Conservation (phyloP, 768 basidiomycete species). For the Phlegmacium glaucopus region DNA sequence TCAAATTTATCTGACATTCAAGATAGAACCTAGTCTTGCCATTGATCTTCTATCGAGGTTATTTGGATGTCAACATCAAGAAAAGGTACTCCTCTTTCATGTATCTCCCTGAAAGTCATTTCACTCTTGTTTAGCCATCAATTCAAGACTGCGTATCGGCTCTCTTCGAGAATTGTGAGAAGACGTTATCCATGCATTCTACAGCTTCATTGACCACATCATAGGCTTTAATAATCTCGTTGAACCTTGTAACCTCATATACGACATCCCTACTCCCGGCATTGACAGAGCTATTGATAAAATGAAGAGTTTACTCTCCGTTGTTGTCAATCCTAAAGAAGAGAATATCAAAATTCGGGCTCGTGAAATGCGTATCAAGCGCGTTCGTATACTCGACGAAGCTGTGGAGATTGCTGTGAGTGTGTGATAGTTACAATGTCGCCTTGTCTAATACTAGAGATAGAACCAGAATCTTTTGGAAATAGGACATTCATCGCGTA, state of each 20-base stretch:
- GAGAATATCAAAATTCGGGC: constrained; percentile 37
- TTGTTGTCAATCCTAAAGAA: constrained; percentile 26
- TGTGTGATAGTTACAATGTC: constrained; percentile 3
- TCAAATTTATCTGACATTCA: neutral
- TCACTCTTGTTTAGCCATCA: constrained; percentile 47
- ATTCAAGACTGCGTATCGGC: constrained; percentile 69
- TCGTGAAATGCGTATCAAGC: constrained; percentile 41
- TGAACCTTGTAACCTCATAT: constrained; percentile 59
- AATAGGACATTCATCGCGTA: constrained; percentile 55
- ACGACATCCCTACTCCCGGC: constrained; percentile 43
- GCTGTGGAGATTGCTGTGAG: constrained; percentile 43
- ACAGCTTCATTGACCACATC: neutral
- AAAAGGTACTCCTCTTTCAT: constrained; percentile 52
- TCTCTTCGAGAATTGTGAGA: constrained; percentile 60
- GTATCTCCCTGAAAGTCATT: neutral
- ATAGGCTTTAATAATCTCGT: constrained; percentile 57
- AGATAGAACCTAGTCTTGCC: constrained; percentile 59
- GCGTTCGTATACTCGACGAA: constrained; percentile 39
- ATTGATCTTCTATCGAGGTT: constrained; percentile 56
- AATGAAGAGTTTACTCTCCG: constrained; percentile 35
- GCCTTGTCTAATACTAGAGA: constrained; percentile 7
- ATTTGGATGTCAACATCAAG: constrained; percentile 77
- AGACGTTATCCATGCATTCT: neutral
- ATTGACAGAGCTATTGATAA: constrained; percentile 34
- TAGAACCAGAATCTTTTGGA: constrained; percentile 46